Conservation (phyloP, 495 filamentous ascomycete species). For the Neurospora sp. region DNA sequence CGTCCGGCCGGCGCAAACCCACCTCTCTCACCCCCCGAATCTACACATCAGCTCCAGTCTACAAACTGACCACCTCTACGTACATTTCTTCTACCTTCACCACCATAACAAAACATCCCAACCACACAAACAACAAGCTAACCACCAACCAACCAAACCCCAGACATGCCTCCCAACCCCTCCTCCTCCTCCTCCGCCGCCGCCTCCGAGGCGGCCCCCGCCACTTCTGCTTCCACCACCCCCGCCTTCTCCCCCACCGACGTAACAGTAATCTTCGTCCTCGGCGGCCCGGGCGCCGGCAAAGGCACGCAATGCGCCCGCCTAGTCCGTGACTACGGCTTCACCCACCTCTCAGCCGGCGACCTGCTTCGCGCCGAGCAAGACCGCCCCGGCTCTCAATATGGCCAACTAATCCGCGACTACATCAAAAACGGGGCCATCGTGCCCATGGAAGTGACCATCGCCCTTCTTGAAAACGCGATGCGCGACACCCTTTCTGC, state of each 20-base stretch:
- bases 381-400: constrained; percentile 69
- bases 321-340: constrained; percentile 81
- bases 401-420: constrained; percentile 77
- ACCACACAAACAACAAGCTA: neutral
- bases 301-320: constrained; percentile 84
- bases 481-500: constrained; percentile 56
- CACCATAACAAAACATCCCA: neutral
- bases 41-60: no score
- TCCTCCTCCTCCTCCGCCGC: constrained; percentile 7
- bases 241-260: constrained; percentile 72
- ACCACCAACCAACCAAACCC: neutral
- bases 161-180: constrained; percentile 7
- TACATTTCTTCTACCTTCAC: neutral
- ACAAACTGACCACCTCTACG: neutral
- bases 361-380: constrained; percentile 93
- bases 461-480: constrained; percentile 82
- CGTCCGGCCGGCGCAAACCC: neutral
- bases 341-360: constrained; percentile 85
- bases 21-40: no score
- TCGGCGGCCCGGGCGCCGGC: constrained; percentile 68
- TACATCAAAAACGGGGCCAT: constrained; percentile 91
- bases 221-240: constrained; percentile 32
- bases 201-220: constrained; percentile 32
- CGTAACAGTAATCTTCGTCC: constrained; percentile 82
- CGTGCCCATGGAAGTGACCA: constrained; percentile 98